Evolutionary conservation across 163 green algal species (phyloP).

Genomic region (Chlorella variabilis): DNA sequence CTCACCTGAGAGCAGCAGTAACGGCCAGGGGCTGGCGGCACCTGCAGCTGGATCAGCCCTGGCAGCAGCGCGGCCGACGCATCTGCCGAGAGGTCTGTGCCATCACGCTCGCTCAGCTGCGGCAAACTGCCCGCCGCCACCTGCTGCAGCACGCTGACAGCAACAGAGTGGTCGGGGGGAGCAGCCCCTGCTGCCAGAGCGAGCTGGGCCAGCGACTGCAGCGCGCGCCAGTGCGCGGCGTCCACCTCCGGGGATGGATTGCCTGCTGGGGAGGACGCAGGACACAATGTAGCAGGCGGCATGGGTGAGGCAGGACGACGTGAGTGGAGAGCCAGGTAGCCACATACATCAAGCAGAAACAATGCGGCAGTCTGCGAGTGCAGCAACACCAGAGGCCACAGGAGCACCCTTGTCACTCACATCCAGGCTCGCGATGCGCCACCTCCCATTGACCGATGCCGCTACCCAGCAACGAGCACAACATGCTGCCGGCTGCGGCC

Average conservation of each 20-base stretch:
- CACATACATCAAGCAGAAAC: too few relatives aligned
- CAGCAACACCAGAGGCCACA: not conserved
- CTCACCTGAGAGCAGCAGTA: not conserved
- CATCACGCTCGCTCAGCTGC: not conserved
- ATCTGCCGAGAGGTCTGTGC: not conserved
- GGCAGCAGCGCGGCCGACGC: not conserved
- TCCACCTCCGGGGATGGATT: slow-evolving; percentile 23
- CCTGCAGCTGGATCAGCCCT: slow-evolving; percentile 4
- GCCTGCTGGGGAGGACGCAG: not conserved
- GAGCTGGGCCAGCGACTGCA: slow-evolving; percentile 40
- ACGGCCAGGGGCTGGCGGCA: not conserved
- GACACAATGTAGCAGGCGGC: not conserved
- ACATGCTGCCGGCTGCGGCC: not conserved
- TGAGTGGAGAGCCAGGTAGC: too few relatives aligned
- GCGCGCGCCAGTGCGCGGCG: slow-evolving; percentile 50
- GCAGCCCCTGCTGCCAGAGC: not conserved
- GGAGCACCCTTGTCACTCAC: not conserved
- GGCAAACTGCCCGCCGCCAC: not conserved
- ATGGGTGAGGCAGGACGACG: too few relatives aligned
- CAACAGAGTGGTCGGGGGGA: not conserved
- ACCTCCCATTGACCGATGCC: slow-evolving; percentile 52
- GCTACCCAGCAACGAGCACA: slow-evolving; percentile 53
- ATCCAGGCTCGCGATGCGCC: slow-evolving; percentile 5
- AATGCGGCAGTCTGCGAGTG: too few relatives aligned
- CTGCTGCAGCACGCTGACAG: not conserved